phyloP scores from a whole-genome alignment of 1,284 basidiomycete genomes.

The Anthracocystis panici-leucophaei region DNA sequence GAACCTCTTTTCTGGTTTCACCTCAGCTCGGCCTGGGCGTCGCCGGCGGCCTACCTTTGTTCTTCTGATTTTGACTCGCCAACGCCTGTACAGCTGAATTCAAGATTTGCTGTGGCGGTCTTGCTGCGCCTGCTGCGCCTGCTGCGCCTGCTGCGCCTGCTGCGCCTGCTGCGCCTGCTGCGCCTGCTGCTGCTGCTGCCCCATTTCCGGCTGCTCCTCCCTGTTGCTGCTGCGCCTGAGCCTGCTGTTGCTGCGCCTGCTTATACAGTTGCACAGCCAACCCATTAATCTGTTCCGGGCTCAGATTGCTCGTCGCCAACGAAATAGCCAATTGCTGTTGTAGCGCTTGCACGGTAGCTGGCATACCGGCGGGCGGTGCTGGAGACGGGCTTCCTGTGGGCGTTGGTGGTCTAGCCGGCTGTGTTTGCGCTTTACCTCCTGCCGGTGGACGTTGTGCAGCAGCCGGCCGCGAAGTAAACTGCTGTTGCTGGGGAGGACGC shows the following conservation, averaged over 20 bases:
- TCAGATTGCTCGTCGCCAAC: constrained; percentile 54
- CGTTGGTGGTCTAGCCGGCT: constrained; percentile 3
- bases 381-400: constrained; percentile 3
- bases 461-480: constrained; percentile 15
- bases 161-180: constrained; percentile 3
- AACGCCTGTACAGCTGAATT: constrained; percentile 50
- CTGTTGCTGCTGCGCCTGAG: constrained; percentile 13
- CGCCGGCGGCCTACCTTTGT: constrained; percentile 10
- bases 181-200: background rate
- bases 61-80: constrained; percentile 43
- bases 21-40: constrained; percentile 9
- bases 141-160: background rate
- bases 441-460: constrained; percentile 3
- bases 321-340: constrained; percentile 62
- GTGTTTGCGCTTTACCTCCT: background rate
- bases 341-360: constrained; percentile 59
- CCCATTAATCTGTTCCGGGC: constrained; percentile 61
- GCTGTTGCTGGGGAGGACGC: constrained; percentile 27
- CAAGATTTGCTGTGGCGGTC: constrained; percentile 38
- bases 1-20: too few relatives aligned
- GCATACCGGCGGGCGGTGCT: constrained; percentile 27
- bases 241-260: constrained; percentile 54
- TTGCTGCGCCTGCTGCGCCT: background rate
- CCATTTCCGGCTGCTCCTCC: too few relatives aligned
- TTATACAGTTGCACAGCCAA: constrained; percentile 62